phyloP scores from a whole-genome alignment of 202 grass and related monocot genomes.

The Miscanthus sacchariflorus region DNA sequence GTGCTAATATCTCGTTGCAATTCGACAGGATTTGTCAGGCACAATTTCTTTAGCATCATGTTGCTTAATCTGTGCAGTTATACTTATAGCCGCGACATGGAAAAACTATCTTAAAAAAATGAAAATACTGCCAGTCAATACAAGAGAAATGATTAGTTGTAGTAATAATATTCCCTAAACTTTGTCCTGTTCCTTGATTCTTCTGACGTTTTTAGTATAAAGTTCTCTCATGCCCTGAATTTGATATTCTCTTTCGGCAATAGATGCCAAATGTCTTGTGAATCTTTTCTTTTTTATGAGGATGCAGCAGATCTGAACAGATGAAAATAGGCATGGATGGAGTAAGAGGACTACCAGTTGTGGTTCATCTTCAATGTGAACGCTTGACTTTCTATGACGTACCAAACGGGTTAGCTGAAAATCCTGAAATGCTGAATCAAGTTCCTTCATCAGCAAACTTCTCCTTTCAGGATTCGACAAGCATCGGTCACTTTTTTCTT shows the following conservation, averaged over 20 bases:
- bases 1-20: too few species aligned
- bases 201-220: not conserved
- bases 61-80: too few species aligned
- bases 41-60: too few species aligned
- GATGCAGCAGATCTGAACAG: not conserved
- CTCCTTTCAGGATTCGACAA: constrained; percentile 3
- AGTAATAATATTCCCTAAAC: not conserved
- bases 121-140: too few species aligned
- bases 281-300: not conserved
- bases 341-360: not conserved
- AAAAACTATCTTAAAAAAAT: too few species aligned
- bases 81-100: too few species aligned
- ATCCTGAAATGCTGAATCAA: not conserved
- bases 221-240: not conserved
- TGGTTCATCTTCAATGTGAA: not conserved
- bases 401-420: not conserved
- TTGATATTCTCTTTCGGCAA: not conserved
- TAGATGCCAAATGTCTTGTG: not conserved
- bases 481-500: constrained; percentile 10
- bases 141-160: not conserved
- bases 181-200: not conserved
- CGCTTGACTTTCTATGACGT: not conserved
- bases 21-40: too few species aligned
- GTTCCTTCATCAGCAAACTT: constrained; percentile 3
- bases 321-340: not conserved